These are phyloP conservation scores for Byssothecium circinans DNA, from an alignment of 2,329 filamentous ascomycete genomes.

Conservation along the genomic window DNA sequence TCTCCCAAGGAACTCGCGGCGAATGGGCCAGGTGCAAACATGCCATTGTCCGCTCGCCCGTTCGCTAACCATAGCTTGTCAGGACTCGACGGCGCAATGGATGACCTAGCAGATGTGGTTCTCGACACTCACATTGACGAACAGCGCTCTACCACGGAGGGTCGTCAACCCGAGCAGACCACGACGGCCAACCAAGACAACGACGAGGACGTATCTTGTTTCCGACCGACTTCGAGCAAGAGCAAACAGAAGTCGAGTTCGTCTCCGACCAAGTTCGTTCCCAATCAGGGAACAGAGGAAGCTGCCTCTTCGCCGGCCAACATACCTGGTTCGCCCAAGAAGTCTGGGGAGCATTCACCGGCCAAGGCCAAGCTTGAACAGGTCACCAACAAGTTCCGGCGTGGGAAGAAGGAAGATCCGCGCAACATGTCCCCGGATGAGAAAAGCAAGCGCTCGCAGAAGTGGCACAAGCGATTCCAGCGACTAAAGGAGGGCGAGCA, in stretches of 20 bases:
- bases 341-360: conserved; percentile 44
- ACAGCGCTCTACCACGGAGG: conserved; percentile 5
- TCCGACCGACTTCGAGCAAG: conserved; percentile 31
- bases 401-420: conserved; percentile 42
- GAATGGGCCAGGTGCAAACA: conserved; percentile 9
- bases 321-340: conserved; percentile 36
- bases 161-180: conserved; percentile 4
- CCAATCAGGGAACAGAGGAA: conserved; percentile 15
- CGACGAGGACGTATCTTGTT: conserved; percentile 34
- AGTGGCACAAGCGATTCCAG: conserved; percentile 42
- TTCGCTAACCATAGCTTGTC: conserved; percentile 32
- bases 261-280: conserved; percentile 25
- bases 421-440: conserved; percentile 42
- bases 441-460: conserved; percentile 37
- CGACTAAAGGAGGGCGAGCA: conserved; percentile 34
- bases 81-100: conserved; percentile 44
- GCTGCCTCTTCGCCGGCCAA: conserved; percentile 28
- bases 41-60: conserved; percentile 15
- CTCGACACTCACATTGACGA: conserved; percentile 21
- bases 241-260: conserved; percentile 33
- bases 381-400: conserved; percentile 49
- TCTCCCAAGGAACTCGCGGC: conserved; percentile 25
- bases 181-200: conserved; percentile 16
- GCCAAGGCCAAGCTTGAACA: conserved; percentile 52
- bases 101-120: conserved; percentile 39